Percentiles rank a stretch among this genome's conserved stretches.
phyloP scores from a whole-genome alignment of 2,329 filamentous ascomycete species.

The Aspergillus flavus region DNA sequence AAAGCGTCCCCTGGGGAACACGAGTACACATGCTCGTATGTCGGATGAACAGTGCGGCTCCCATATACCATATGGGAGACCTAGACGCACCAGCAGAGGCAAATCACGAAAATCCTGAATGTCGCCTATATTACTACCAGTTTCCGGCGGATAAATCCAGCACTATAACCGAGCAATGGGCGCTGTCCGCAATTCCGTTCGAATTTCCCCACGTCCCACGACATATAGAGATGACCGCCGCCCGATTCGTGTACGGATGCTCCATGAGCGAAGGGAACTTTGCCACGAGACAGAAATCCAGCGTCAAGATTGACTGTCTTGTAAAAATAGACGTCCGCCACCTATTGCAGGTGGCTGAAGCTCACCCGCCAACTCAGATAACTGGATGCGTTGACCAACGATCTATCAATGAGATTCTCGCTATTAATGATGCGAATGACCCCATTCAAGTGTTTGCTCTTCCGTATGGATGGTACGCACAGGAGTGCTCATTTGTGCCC shows the following conservation, averaged over 20 bases:
- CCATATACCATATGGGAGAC: slow-evolving; percentile 68
- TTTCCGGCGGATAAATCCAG: slow-evolving; percentile 43
- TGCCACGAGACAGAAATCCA: not conserved
- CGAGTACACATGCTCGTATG: slow-evolving; percentile 67
- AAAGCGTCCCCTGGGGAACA: slow-evolving; percentile 33
- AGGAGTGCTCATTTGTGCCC: slow-evolving; percentile 68
- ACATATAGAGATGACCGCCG: slow-evolving; percentile 57
- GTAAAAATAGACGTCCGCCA: slow-evolving; percentile 12
- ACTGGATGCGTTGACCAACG: slow-evolving; percentile 66
- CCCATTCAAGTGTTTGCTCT: slow-evolving; percentile 65
- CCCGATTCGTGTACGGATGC: slow-evolving; percentile 69
- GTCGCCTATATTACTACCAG: slow-evolving; percentile 69
- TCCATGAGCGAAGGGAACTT: slow-evolving; percentile 49
- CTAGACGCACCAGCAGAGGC: slow-evolving; percentile 59
- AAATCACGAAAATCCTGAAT: slow-evolving; percentile 54
- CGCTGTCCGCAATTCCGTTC: slow-evolving; percentile 65
- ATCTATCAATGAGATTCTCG: slow-evolving; percentile 55
- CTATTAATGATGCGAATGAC: slow-evolving; percentile 50
- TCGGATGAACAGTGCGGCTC: slow-evolving; percentile 65
- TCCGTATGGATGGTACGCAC: slow-evolving; percentile 64
- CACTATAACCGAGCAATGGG: slow-evolving; percentile 64
- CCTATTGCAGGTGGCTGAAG: slow-evolving; percentile 52
- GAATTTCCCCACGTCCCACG: slow-evolving; percentile 67
- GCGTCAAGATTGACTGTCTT: slow-evolving; percentile 14
- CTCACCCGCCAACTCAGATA: slow-evolving; percentile 50